These are phyloP conservation scores for Beauveria medogensis DNA, from an alignment of 2,329 filamentous ascomycete genomes.

Conservation along the genomic window DNA sequence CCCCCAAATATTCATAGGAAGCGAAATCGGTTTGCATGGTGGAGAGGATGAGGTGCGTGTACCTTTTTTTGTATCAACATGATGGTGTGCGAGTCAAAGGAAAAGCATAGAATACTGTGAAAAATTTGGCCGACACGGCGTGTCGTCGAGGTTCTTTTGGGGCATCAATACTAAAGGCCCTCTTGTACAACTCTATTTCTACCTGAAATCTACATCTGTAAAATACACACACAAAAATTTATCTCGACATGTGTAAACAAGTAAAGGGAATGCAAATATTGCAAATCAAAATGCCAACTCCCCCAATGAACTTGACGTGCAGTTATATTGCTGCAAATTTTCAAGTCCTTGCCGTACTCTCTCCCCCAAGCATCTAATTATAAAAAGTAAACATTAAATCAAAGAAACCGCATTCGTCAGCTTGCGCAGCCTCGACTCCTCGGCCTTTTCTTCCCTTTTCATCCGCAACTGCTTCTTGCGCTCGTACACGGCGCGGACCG, in stretches of 20 bases:
- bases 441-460: slow-evolving; percentile 34
- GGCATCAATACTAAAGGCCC: neutral
- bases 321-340: neutral
- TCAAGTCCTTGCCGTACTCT: neutral
- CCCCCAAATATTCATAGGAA: neutral
- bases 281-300: neutral
- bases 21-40: slow-evolving; percentile 1
- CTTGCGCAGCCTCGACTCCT: neutral
- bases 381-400: neutral
- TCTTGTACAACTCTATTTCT: slow-evolving; percentile 16
- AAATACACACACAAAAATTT: slow-evolving; percentile 23
- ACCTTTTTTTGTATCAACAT: slow-evolving; percentile 11
- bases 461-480: slow-evolving; percentile 68
- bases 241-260: slow-evolving; percentile 16
- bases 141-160: neutral
- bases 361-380: neutral
- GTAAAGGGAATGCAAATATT: slow-evolving; percentile 22
- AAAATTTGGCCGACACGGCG: neutral
- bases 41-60: slow-evolving; percentile 6
- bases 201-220: slow-evolving; percentile 28
- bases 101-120: neutral
- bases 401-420: neutral
- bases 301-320: neutral
- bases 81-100: slow-evolving; percentile 5
- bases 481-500: slow-evolving; percentile 85